Percentiles rank a stretch among this genome's conserved stretches.
Evolutionary conservation across 805 yeast genomes (phyloP).

Genomic region (Sugiyamaella mastotermitis): DNA sequence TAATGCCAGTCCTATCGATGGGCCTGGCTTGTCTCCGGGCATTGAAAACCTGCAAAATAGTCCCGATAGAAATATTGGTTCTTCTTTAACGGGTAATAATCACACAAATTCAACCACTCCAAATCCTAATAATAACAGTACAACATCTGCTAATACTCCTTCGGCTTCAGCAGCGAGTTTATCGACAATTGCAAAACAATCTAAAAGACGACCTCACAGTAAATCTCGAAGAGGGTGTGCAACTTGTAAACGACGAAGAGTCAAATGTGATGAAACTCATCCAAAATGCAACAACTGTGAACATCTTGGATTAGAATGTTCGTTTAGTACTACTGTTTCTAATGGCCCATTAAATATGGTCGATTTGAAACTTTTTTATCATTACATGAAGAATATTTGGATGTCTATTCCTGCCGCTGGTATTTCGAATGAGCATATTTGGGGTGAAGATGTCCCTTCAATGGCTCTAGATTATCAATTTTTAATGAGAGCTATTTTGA

Average conservation of each 20-base stretch:
- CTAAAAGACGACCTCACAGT: constrained; percentile 78
- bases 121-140: too few species aligned
- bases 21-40: too few species aligned
- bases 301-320: constrained; percentile 70
- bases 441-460: constrained; percentile 85
- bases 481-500: constrained; percentile 85
- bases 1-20: too few species aligned
- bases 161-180: too few species aligned
- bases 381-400: constrained; percentile 79
- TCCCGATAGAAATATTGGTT: too few species aligned
- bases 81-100: too few species aligned
- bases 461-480: constrained; percentile 84
- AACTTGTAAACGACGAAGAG: constrained; percentile 83
- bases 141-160: not conserved
- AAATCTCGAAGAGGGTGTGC: constrained; percentile 86
- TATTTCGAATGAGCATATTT: constrained; percentile 74
- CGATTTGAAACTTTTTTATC: constrained; percentile 79
- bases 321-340: constrained; percentile 12
- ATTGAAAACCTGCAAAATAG: too few species aligned
- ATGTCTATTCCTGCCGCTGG: constrained; percentile 88
- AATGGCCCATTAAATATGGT: constrained; percentile 49
- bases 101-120: too few species aligned
- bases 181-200: constrained; percentile 4
- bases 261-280: constrained; percentile 84
- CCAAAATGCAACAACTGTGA: constrained; percentile 77